Evolutionary conservation across 306 rosid species (phyloP).

Genomic region (Morella rubra): DNA sequence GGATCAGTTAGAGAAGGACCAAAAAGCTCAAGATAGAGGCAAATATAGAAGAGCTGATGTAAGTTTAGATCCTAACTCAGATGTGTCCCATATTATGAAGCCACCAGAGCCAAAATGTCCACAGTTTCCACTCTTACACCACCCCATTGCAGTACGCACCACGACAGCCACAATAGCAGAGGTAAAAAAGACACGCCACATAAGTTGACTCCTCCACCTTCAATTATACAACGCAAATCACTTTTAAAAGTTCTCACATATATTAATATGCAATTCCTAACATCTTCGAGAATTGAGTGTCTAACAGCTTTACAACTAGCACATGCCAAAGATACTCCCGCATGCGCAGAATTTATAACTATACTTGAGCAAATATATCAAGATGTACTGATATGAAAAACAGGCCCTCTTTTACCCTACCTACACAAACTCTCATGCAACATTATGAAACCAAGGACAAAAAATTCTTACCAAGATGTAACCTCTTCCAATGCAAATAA

Average conservation of each 20-base stretch:
- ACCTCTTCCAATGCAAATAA: conserved; percentile 98
- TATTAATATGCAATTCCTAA: not conserved
- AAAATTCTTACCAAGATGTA: conserved; percentile 77
- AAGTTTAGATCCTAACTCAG: conserved; percentile 72
- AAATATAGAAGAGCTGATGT: conserved; percentile 7
- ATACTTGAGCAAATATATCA: not conserved
- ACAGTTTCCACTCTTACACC: conserved; percentile 93
- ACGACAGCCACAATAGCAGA: conserved; percentile 97
- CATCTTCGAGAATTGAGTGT: conserved; percentile 7
- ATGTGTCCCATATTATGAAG: conserved; percentile 93
- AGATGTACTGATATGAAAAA: not conserved
- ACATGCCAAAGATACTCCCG: not conserved
- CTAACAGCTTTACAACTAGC: not conserved
- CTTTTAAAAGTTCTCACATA: not conserved
- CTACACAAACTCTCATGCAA: not conserved
- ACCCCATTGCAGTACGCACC: conserved; percentile 91
- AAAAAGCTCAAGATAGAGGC: conserved; percentile 27
- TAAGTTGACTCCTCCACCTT: conserved; percentile 75
- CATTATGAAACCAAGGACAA: conserved; percentile 24
- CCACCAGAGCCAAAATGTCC: conserved; percentile 99
- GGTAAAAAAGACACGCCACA: conserved; percentile 98
- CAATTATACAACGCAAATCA: conserved; percentile 3
- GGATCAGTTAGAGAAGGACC: conserved; percentile 38
- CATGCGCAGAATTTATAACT: not conserved
- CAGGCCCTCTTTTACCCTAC: conserved; percentile 1